Evolutionary conservation across 2,329 filamentous ascomycete species (phyloP).

Genomic region (Herpotrichia juniperi): DNA sequence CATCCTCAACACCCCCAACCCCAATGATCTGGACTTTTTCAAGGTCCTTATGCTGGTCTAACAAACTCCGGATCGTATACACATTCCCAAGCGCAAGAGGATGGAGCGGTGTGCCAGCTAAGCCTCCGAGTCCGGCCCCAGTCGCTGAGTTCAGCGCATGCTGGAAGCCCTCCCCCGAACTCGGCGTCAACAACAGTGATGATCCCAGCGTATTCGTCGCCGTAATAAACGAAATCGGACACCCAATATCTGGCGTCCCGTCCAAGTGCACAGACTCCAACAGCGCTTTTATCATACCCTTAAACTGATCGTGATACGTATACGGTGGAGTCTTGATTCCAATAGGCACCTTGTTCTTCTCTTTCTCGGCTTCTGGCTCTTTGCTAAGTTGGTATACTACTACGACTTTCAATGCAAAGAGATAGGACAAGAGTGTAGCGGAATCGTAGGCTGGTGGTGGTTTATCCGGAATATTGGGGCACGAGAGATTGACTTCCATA

Average conservation of each 20-base stretch:
- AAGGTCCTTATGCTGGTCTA: conserved; percentile 59
- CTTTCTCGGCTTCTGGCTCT: conserved; percentile 12
- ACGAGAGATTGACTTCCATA: conserved; percentile 79
- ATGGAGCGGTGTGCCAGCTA: conserved; percentile 75
- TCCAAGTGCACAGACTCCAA: conserved; percentile 26
- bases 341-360: conserved; percentile 48
- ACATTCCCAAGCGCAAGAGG: conserved; percentile 79
- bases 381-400: conserved; percentile 33
- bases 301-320: conserved; percentile 71
- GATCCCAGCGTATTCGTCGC: conserved; percentile 77
- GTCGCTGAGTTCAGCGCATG: conserved; percentile 58
- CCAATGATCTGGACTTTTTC: conserved; percentile 68
- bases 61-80: conserved; percentile 64
- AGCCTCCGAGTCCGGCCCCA: conserved; percentile 67
- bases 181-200: conserved; percentile 62
- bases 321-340: conserved; percentile 81
- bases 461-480: conserved; percentile 73
- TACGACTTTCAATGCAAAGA: conserved; percentile 51
- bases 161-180: conserved; percentile 33
- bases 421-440: conserved; percentile 59
- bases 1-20: conserved; percentile 73
- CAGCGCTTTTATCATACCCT: conserved; percentile 61
- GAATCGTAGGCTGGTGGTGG: conserved; percentile 74
- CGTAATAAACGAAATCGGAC: conserved; percentile 70
- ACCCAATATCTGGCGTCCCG: conserved; percentile 17